Evolutionary conservation across 179 eudicot genomes (phyloP).

Genomic region (Monotropa hypopitys): DNA sequence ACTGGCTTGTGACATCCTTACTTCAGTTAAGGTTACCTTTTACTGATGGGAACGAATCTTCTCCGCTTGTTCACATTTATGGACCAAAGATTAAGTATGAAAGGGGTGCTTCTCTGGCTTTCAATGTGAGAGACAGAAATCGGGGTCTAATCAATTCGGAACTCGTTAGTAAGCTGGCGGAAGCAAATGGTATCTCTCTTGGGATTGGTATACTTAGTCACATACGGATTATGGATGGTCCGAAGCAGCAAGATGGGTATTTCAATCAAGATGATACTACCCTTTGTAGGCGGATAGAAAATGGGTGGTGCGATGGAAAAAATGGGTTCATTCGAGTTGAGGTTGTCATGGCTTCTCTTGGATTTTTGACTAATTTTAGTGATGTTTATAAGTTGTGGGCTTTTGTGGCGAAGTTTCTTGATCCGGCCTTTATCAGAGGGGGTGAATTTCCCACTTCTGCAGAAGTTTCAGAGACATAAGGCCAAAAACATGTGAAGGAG

Average conservation of each 20-base stretch:
- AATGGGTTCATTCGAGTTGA: constrained; percentile 71
- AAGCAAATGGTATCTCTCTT: constrained; percentile 59
- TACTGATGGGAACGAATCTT: constrained; percentile 26
- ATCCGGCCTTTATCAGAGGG: constrained; percentile 56
- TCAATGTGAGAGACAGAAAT: constrained; percentile 63
- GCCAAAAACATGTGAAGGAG: background rate
- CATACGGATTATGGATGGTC: constrained; percentile 48
- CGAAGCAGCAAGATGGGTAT: constrained; percentile 36
- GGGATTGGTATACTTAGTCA: constrained; percentile 91
- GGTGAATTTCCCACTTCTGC: constrained; percentile 46
- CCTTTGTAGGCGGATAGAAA: constrained; percentile 81
- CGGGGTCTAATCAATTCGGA: constrained; percentile 73
- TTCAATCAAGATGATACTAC: constrained; percentile 53
- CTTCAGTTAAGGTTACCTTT: constrained; percentile 54
- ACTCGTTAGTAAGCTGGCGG: constrained; percentile 74
- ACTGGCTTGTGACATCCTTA: constrained; percentile 94
- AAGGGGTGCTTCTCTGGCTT: constrained; percentile 94
- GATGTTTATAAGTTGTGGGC: constrained; percentile 96
- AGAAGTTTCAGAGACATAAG: constrained; percentile 42
- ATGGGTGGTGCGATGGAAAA: constrained; percentile 50
- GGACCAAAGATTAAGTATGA: constrained; percentile 97
- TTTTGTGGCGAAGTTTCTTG: constrained; percentile 81
- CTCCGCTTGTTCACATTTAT: constrained; percentile 70
- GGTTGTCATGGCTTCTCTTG: constrained; percentile 93
- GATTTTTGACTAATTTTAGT: constrained; percentile 67